These are phyloP conservation scores for Yamadazyma nakazawae DNA, from an alignment of 805 yeast species.

Conservation along the genomic window DNA sequence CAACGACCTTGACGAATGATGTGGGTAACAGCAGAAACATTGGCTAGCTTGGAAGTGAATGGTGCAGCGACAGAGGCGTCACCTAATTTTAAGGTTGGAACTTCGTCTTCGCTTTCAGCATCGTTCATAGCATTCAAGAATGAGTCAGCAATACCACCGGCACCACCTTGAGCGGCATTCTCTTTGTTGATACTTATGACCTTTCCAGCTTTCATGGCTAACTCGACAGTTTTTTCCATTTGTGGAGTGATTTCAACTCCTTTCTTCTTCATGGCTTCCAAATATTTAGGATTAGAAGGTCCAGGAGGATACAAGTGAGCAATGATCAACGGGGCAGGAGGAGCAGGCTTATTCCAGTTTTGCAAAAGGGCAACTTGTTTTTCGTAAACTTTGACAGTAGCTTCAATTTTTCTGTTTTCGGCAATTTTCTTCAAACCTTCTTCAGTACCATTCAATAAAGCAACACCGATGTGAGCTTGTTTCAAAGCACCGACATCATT, in stretches of 20 bases:
- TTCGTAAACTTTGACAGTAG: constrained; percentile 63
- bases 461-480: constrained; percentile 98
- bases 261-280: constrained; percentile 78
- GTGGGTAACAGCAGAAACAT: constrained; percentile 88
- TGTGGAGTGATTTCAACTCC: constrained; percentile 81
- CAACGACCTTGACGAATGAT: constrained; percentile 97
- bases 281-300: constrained; percentile 81
- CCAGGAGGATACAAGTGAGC: constrained; percentile 98
- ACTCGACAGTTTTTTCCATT: constrained; percentile 55
- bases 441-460: constrained; percentile 95
- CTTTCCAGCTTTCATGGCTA: constrained; percentile 43
- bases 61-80: constrained; percentile 99
- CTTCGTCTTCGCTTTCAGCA: constrained; percentile 71
- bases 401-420: constrained; percentile 70
- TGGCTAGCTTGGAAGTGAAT: constrained; percentile 89
- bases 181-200: constrained; percentile 14
- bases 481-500: constrained; percentile 98
- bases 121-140: constrained; percentile 53
- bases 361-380: constrained; percentile 79
- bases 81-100: constrained; percentile 90
- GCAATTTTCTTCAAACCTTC: constrained; percentile 87
- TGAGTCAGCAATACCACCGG: constrained; percentile 51
- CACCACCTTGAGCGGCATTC: constrained; percentile 28
- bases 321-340: constrained; percentile 79
- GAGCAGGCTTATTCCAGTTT: constrained; percentile 80